Base-by-base conservation (phyloP, 441 rosid genomes). In the Gossypium davidsonii region DNA sequence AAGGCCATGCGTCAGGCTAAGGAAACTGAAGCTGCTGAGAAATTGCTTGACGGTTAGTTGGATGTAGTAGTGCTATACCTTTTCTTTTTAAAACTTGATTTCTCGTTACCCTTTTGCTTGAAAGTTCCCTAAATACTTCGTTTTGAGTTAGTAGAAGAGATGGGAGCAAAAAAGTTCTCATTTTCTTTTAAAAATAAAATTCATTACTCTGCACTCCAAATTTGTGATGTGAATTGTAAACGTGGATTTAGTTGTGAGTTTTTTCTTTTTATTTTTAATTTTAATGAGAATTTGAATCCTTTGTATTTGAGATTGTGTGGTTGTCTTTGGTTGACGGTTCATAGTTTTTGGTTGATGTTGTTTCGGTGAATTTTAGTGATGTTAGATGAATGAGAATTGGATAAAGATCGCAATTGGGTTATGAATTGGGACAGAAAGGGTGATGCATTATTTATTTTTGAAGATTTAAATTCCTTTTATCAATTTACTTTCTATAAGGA, bases 1-100 rank as follows among this genome's bases (percentile, higher is more conserved):
- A 90, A 92, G 76, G 92, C 97, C 61, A 94, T 92, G 97, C 57
- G 63, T 66, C 85, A 81, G 75, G 85, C 83, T 2, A 78, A 72
- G 44, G 97, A 90, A 78, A 70, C 85, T 12, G 90, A 73, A 31
- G 93, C 92, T 1, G 94, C 97, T 0, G 77, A 84, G 87, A 86
- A 88, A 87, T 78, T 92, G 88, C 83, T 94, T 23, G 80, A 72
- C 78, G 92, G 97, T 90, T 82, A 73, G 86, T 74, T 55, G 34
- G 34, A 28, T 28, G 4, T 53, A 53, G 6, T 18, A 53, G 17
- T 2, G 21, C 18, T 44, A 4, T 11, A 12, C 11, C 6, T 44
- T 21, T 26, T 58, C 64, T 67, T 8, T 46, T 46, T 69, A 0
- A 37, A 49, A 61, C 42, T 31, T 58, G 34, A 28, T 55, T 55